Evolutionary conservation across 257 asterid species (phyloP).

Genomic region (Datura wrightii): DNA sequence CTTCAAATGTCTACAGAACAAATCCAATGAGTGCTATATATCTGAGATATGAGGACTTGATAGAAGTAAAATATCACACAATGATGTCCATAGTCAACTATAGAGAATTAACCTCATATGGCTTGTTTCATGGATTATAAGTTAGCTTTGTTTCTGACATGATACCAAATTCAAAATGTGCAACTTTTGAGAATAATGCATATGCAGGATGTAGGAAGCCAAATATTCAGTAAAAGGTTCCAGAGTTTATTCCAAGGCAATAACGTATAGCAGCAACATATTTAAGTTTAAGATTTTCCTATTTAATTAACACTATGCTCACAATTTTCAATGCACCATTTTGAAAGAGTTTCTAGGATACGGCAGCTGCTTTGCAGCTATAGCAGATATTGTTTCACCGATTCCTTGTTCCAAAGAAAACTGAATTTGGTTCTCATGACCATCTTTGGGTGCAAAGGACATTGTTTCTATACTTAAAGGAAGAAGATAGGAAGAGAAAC

Average conservation of each 20-base stretch:
- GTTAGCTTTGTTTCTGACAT: not conserved
- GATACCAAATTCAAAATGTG: not conserved
- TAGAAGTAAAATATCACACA: no score
- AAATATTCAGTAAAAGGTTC: not conserved
- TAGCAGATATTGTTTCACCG: conserved; percentile 80
- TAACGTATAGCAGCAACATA: not conserved
- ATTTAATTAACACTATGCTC: conserved; percentile 33
- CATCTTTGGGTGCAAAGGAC: conserved; percentile 96
- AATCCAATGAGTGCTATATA: no score
- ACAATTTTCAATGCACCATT: conserved; percentile 95
- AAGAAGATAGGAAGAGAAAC: conserved; percentile 95
- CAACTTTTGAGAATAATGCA: not conserved
- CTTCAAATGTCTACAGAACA: no score
- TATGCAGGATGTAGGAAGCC: not conserved
- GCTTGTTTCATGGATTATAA: not conserved
- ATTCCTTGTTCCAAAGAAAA: conserved; percentile 94
- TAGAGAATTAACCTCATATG: no score
- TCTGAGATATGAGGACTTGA: no score
- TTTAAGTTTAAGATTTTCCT: not conserved
- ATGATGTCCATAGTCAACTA: no score
- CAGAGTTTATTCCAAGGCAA: not conserved
- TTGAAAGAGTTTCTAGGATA: conserved; percentile 87
- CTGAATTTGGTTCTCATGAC: conserved; percentile 95
- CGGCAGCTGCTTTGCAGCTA: conserved; percentile 83
- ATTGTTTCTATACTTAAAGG: conserved; percentile 76